phyloP scores from a whole-genome alignment of 768 basidiomycete genomes.

The Cystofilobasidium ferigula region DNA sequence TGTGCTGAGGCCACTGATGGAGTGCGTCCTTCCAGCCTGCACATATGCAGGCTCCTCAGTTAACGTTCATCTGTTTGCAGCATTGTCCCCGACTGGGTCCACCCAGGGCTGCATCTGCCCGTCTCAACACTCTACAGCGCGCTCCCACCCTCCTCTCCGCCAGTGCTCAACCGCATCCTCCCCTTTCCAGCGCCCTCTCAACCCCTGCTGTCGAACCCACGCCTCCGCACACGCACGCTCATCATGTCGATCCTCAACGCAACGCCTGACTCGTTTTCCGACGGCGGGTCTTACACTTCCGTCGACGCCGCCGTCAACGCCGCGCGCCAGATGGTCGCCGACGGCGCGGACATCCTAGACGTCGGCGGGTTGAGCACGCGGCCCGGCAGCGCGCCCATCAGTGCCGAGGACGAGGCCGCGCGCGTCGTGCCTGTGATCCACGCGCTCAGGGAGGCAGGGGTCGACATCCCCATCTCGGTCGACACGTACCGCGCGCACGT shows the following conservation, averaged over 20 bases:
- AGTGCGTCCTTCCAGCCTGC: conserved; percentile 49
- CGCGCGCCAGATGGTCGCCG: conserved; percentile 29
- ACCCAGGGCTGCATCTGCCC: conserved; percentile 6
- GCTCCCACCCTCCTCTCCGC: conserved; percentile 17
- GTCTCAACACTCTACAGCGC: conserved; percentile 30
- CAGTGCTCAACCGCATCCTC: conserved; percentile 28
- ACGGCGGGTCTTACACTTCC: conserved; percentile 45
- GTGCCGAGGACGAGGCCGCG: conserved; percentile 54
- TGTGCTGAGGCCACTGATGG: conserved; percentile 71
- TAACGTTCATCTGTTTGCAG: conserved; percentile 40
- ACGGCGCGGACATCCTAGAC: conserved; percentile 70
- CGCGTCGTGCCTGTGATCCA: conserved; percentile 63
- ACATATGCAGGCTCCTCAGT: not conserved
- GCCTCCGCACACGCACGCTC: conserved; percentile 39
- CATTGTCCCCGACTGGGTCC: conserved; percentile 49
- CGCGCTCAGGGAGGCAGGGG: conserved; percentile 45
- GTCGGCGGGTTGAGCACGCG: conserved; percentile 90
- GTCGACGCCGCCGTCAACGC: not conserved
- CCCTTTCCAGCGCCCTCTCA: conserved; percentile 28
- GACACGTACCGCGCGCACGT: conserved; percentile 83
- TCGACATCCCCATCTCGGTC: conserved; percentile 54
- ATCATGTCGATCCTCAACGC: conserved; percentile 88
- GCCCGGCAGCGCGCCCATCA: conserved; percentile 61
- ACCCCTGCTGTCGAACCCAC: conserved; percentile 20
- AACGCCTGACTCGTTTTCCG: conserved; percentile 94